Conservation (phyloP, 441 rosid species). For the Eutrema salsugineum region DNA sequence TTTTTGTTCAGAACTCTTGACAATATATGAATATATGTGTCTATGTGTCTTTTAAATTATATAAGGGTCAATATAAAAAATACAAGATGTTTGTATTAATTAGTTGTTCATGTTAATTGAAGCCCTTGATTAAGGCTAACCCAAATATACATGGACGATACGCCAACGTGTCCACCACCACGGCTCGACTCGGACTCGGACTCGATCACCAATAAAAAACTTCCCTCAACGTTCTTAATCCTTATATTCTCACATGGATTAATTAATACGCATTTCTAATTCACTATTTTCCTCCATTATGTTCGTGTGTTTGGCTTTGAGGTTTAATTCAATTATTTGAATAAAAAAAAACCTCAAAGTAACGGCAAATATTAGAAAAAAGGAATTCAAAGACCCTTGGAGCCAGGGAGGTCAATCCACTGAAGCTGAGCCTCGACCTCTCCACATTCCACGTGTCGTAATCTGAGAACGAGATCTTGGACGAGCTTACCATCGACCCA, state of each 20-base stretch:
- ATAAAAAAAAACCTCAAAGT: not conserved
- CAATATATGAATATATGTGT: not conserved
- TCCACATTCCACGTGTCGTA: slow-evolving; percentile 66
- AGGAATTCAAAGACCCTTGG: slow-evolving; percentile 43
- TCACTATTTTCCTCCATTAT: not conserved
- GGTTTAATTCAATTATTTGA: not conserved
- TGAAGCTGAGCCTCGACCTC: slow-evolving; percentile 71
- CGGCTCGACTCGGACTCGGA: not conserved
- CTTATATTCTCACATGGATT: not conserved
- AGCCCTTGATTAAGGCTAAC: not conserved
- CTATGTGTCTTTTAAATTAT: not conserved
- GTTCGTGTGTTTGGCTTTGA: not conserved
- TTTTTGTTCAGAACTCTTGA: not conserved
- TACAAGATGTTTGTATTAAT: not conserved
- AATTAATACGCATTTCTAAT: not conserved
- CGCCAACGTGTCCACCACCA: not conserved
- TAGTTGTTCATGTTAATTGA: not conserved
- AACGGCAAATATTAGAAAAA: not conserved
- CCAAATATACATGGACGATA: not conserved
- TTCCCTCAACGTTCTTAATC: slow-evolving; percentile 5
- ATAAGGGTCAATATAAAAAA: not conserved
- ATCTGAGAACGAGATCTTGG: slow-evolving; percentile 60
- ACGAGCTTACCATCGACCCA: slow-evolving; percentile 49
- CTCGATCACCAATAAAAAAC: slow-evolving; percentile 10
- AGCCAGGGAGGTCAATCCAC: slow-evolving; percentile 83